Percentiles rank a stretch among this genome's conserved stretches.
Evolutionary conservation across 306 rosid genomes (phyloP).

Genomic region (Notholithocarpus densiflorus): DNA sequence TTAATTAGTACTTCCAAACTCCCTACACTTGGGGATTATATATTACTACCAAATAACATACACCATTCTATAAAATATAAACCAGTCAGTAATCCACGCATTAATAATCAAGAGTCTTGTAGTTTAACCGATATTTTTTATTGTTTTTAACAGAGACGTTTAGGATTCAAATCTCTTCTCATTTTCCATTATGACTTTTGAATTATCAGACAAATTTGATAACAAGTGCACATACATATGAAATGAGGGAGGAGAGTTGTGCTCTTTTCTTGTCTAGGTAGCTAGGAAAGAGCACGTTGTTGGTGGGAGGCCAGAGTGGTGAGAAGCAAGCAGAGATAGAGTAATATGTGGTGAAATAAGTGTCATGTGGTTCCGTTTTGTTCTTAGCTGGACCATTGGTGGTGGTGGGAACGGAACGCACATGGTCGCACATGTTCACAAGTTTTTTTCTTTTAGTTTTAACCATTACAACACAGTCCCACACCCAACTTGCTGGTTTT

Average conservation of each 20-base stretch:
- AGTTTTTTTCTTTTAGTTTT: not conserved
- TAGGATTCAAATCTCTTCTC: too few relatives aligned
- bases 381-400: conserved; percentile 21
- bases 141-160: fast-evolving
- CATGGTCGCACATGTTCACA: conserved; percentile 45
- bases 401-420: conserved; percentile 62
- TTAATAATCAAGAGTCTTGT: too few relatives aligned
- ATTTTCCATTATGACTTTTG: fast-evolving
- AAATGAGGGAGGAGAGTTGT: not conserved
- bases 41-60: too few relatives aligned
- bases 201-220: too few relatives aligned
- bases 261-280: not conserved
- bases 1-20: too few relatives aligned
- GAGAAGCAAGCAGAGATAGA: not conserved
- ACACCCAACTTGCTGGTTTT: conserved; percentile 1
- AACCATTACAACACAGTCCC: conserved; percentile 7
- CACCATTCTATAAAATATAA: too few relatives aligned
- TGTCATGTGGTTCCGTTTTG: conserved; percentile 4
- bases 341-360: not conserved
- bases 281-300: not conserved
- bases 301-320: not conserved
- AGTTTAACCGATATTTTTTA: fast-evolving
- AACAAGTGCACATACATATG: too few relatives aligned
- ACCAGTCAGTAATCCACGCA: too few relatives aligned
- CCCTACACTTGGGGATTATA: too few relatives aligned